These are phyloP conservation scores for Rubia balearica DNA, from an alignment of 305 asterid genomes.

Conservation along the genomic window DNA sequence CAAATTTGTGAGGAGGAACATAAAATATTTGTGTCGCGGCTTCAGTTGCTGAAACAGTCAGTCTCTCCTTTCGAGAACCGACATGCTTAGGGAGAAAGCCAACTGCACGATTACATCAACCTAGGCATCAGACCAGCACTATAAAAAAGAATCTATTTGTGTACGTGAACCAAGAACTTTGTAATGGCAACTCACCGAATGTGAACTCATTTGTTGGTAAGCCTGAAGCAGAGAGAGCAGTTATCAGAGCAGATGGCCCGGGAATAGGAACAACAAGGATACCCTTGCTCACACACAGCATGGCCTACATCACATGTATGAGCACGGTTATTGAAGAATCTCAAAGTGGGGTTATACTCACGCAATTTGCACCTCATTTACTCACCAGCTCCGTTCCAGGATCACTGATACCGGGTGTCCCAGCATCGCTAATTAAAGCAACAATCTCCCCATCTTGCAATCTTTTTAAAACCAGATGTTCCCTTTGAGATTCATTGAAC, in stretches of 20 bases:
- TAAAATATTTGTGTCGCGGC: conserved; percentile 70
- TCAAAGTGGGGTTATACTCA: background rate
- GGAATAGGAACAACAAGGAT: conserved; percentile 75
- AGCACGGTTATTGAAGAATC: background rate
- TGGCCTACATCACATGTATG: conserved; percentile 41
- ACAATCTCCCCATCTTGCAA: conserved; percentile 63
- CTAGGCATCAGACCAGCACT: conserved; percentile 15
- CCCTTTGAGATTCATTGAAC: conserved; percentile 80
- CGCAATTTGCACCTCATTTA: background rate
- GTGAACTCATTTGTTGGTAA: conserved; percentile 73
- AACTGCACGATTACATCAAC: conserved; percentile 43
- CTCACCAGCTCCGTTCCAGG: conserved; percentile 89
- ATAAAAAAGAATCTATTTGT: conserved; percentile 4
- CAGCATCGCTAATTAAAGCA: conserved; percentile 84
- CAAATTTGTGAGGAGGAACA: conserved; percentile 84
- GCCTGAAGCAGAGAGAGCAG: conserved; percentile 92
- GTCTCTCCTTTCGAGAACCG: conserved; percentile 68
- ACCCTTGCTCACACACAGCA: conserved; percentile 50
- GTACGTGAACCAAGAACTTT: background rate
- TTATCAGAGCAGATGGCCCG: conserved; percentile 79
- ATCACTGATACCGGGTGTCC: conserved; percentile 85
- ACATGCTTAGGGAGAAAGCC: conserved; percentile 91
- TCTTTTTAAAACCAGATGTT: conserved; percentile 57
- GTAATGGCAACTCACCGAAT: conserved; percentile 47
- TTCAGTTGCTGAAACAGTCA: conserved; percentile 57